phyloP scores from a whole-genome alignment of 2,329 filamentous ascomycete species.

The Cladosporium velox region DNA sequence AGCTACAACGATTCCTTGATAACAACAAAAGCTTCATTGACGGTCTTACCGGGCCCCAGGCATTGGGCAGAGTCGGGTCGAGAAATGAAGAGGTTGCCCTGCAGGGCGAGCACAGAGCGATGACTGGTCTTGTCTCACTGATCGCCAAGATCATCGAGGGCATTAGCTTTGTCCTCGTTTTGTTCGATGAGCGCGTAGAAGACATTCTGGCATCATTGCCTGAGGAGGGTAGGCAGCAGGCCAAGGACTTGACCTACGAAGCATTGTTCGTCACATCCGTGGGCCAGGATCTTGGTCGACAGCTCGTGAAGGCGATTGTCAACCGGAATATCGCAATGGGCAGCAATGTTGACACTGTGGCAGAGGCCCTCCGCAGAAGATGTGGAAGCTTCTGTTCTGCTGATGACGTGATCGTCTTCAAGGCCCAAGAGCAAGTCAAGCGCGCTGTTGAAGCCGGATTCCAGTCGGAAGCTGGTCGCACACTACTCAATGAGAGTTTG shows the following conservation, averaged over 20 bases:
- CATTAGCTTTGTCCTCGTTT: conserved; percentile 90
- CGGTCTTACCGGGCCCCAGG: conserved; percentile 86
- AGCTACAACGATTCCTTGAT: conserved; percentile 78
- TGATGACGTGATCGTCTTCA: conserved; percentile 97
- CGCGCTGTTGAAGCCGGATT: conserved; percentile 76
- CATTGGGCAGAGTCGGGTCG: conserved; percentile 73
- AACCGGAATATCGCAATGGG: conserved; percentile 97
- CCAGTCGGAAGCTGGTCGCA: conserved; percentile 74
- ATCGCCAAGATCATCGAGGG: conserved; percentile 92
- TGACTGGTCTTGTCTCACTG: conserved; percentile 81
- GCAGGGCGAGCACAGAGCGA: conserved; percentile 89
- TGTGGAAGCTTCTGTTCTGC: conserved; percentile 98
- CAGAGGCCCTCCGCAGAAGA: conserved; percentile 85
- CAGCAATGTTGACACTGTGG: conserved; percentile 95
- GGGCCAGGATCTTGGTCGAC: conserved; percentile 87
- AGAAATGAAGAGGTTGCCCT: conserved; percentile 89
- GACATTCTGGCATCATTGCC: conserved; percentile 82
- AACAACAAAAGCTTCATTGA: conserved; percentile 91
- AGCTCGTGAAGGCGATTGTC: conserved; percentile 95
- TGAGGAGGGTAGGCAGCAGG: conserved; percentile 66
- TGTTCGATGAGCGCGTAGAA: conserved; percentile 89
- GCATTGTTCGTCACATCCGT: conserved; percentile 75
- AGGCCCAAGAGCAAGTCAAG: conserved; percentile 92
- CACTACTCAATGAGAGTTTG: conserved; percentile 83
- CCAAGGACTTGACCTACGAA: conserved; percentile 81